phyloP scores from a whole-genome alignment of 768 basidiomycete genomes.

The Filobasidium floriforme region DNA sequence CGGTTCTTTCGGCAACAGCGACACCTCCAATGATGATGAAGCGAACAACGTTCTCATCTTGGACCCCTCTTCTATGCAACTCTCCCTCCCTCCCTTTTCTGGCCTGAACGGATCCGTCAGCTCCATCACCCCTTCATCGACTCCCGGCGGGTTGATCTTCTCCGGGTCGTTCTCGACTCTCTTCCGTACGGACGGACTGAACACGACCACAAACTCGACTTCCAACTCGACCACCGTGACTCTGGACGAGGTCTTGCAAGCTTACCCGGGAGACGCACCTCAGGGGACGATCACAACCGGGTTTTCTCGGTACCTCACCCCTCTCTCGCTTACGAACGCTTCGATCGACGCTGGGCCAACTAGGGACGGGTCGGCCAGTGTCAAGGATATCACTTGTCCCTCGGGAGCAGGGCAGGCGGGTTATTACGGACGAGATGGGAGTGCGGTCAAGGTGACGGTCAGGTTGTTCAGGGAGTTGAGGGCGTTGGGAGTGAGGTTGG shows the following conservation, averaged over 20 bases:
- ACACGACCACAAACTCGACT: conserved; percentile 4
- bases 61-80: conserved; percentile 12
- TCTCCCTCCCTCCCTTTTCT: conserved; percentile 57
- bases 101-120: conserved; percentile 70
- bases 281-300: conserved; percentile 59
- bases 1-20: conserved; percentile 33
- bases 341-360: conserved; percentile 33
- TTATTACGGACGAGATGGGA: conserved; percentile 75
- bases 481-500: conserved; percentile 73
- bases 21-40: background rate
- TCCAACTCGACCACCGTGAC: conserved; percentile 47
- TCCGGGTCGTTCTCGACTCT: conserved; percentile 79
- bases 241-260: conserved; percentile 5
- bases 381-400: conserved; percentile 64
- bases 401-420: conserved; percentile 55
- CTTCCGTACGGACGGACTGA: background rate
- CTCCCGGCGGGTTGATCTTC: conserved; percentile 61
- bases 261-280: conserved; percentile 68
- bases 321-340: conserved; percentile 53
- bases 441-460: conserved; percentile 64
- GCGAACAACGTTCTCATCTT: background rate
- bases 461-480: conserved; percentile 66
- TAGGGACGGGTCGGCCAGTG: conserved; percentile 34
- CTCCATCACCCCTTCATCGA: conserved; percentile 67
- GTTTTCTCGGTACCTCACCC: conserved; percentile 82